Base-by-base conservation (phyloP, 805 yeast species). In the Kuraishia capsulata region DNA sequence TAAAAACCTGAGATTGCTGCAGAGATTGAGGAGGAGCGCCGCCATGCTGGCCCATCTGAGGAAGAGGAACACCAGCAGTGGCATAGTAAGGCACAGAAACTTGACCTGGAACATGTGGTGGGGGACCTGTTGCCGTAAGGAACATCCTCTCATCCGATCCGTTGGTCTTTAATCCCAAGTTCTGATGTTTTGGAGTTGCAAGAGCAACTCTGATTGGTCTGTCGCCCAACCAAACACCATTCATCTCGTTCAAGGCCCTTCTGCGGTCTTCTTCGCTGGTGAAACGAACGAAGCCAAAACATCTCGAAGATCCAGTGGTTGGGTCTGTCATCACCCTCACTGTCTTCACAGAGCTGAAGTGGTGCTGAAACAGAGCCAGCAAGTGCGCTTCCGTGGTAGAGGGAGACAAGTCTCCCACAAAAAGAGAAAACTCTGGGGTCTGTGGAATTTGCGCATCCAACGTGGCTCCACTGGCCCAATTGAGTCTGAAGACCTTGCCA, bases 301-400 rank as follows among this genome's bases (percentile, higher is more conserved):
- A 81, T 46, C 90, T 65, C 2, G 87, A 78, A 21, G 80, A 72
- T 0, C 89, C 89, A 11, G 82, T 71, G 4, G 83, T 71, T 2
- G 92, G 92, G 52, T 83, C 90, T 0, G 92, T 82, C 90, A 83
- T 83, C 9, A 83, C 90, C 42, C 92, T 64, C 5, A 83, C 92
- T 2, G 92, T 82, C 48, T 81, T 81, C 30, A 83, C 81, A 6
- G 85, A 73, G 37, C 64, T 63, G 59, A 73, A 83, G 41, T 69
- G 69, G 32, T 74, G 71, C 54, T 82, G 90, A 55, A 83, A 83
- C 37, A 83, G 64, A 19, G 85, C 77, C 36, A 83, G 59, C 41
- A 83, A 58, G 54, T 82, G 89, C 4, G 89, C 89, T 54, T 83
- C 92, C 0, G 90, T 82, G 3, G 88, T 81, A 1, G 76, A 69